Conservation (phyloP, 345 rosid genomes). For the Dipteronia sinensis region DNA sequence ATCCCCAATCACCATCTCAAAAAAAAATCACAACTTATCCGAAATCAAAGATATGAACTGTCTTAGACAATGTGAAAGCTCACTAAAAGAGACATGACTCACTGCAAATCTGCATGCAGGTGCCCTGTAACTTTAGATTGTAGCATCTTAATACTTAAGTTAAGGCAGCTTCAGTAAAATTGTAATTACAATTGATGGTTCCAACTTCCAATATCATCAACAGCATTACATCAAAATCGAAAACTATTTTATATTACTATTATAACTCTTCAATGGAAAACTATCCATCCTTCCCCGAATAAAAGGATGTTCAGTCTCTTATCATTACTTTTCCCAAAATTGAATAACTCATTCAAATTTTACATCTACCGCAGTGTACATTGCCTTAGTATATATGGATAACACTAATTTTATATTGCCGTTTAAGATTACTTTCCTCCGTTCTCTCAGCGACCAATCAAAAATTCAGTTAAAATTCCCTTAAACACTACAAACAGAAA, state of each 20-base stretch:
- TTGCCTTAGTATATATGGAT: not conserved
- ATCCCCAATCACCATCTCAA: not conserved
- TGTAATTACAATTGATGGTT: not conserved
- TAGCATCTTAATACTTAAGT: not conserved
- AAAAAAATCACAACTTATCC: not conserved
- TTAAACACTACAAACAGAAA: not conserved
- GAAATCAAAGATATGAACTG: not conserved
- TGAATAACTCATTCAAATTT: slow-evolving; percentile 6
- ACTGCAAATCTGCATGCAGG: not conserved
- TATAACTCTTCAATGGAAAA: not conserved
- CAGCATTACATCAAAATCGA: not conserved
- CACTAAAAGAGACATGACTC: not conserved
- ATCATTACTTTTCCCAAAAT: not conserved
- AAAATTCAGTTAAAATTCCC: not conserved
- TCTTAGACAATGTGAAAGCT: not conserved
- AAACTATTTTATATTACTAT: not conserved
- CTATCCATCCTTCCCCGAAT: not conserved
- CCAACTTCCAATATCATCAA: not conserved
- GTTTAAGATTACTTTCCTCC: not conserved
- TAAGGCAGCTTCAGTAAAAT: not conserved
- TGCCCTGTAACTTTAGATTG: not conserved
- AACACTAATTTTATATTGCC: not conserved
- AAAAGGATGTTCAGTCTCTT: too few species aligned
- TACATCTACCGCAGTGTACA: not conserved
- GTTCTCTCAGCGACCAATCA: slow-evolving; percentile 15